These are phyloP conservation scores for Eimeria tenella DNA, from an alignment of 169 alveolate species.

Conservation along the genomic window DNA sequence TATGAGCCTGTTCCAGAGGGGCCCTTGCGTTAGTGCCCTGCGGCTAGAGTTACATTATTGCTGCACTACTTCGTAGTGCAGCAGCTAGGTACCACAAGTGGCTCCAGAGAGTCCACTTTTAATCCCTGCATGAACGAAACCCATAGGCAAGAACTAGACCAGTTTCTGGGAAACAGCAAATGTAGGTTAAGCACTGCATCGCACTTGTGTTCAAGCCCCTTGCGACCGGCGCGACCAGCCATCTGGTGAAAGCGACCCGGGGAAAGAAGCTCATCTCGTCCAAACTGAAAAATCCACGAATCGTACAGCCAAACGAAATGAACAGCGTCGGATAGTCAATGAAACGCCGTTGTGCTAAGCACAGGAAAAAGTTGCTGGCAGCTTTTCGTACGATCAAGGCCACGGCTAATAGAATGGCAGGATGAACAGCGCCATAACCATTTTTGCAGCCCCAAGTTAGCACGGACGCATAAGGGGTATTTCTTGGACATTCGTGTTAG, in stretches of 20 bases:
- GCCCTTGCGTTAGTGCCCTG: too few species aligned
- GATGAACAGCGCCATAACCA: neutral
- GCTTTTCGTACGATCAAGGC: neutral
- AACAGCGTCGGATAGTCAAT: neutral
- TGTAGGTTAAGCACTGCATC: neutral
- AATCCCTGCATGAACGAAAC: too few species aligned
- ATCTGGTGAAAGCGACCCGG: constrained; percentile 86
- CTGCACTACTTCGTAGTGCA: too few species aligned
- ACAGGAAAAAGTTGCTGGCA: neutral
- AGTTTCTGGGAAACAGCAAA: too few species aligned
- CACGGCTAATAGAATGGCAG: neutral
- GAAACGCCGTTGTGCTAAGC: neutral
- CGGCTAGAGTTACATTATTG: too few species aligned
- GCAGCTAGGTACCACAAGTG: too few species aligned
- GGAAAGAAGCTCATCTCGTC: constrained; percentile 80
- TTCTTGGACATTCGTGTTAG: too few species aligned
- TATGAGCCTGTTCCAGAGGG: too few species aligned
- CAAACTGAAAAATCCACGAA: constrained; percentile 21
- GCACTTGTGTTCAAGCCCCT: constrained; percentile 67
- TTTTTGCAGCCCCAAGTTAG: neutral
- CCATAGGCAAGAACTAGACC: too few species aligned
- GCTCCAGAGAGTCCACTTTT: too few species aligned
- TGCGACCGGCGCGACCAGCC: constrained; percentile 90
- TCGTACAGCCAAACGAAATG: neutral
- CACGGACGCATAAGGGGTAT: constrained; percentile 80